Conservation (phyloP, 768 basidiomycete species). For the Pulveroboletus sp. region DNA sequence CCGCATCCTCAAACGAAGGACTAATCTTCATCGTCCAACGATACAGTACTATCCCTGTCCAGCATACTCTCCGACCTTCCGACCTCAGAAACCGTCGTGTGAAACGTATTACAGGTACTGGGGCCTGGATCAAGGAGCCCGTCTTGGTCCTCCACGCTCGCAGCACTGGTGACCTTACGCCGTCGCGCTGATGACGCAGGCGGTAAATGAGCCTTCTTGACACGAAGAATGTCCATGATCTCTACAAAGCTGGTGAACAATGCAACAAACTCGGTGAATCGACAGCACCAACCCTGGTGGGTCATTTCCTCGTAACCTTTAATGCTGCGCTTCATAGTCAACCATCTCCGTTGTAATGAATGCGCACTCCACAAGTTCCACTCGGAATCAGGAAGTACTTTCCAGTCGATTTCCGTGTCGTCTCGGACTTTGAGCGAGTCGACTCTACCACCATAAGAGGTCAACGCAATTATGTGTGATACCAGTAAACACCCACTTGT, state of each 20-base stretch:
- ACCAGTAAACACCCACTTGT: constrained; percentile 47
- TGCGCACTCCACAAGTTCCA: constrained; percentile 89
- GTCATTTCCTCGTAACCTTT: constrained; percentile 79
- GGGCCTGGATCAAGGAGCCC: constrained; percentile 20
- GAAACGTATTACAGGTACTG: constrained; percentile 21
- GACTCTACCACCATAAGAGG: constrained; percentile 41
- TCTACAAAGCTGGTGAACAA: constrained; percentile 38
- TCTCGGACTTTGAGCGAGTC: constrained; percentile 70
- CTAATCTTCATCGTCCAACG: constrained; percentile 19
- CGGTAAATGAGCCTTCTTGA: constrained; percentile 65
- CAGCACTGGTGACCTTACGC: constrained; percentile 51
- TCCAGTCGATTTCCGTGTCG: constrained; percentile 86
- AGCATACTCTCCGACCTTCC: constrained; percentile 9
- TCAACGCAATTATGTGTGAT: not conserved
- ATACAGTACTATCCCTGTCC: constrained; percentile 15
- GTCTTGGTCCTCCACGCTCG: constrained; percentile 41
- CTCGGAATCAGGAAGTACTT: constrained; percentile 60
- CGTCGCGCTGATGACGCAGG: constrained; percentile 34
- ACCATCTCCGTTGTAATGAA: constrained; percentile 72
- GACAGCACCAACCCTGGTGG: constrained; percentile 52
- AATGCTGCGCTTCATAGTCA: constrained; percentile 71
- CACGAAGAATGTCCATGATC: constrained; percentile 74
- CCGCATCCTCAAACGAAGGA: not conserved
- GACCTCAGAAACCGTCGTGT: constrained; percentile 17
- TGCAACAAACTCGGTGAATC: not conserved